A percentile compares a stretch with the other conserved stretches of the same genome.
Evolutionary conservation across 2,329 filamentous ascomycete genomes (phyloP).

Genomic region (Microcyclospora pomicola): DNA sequence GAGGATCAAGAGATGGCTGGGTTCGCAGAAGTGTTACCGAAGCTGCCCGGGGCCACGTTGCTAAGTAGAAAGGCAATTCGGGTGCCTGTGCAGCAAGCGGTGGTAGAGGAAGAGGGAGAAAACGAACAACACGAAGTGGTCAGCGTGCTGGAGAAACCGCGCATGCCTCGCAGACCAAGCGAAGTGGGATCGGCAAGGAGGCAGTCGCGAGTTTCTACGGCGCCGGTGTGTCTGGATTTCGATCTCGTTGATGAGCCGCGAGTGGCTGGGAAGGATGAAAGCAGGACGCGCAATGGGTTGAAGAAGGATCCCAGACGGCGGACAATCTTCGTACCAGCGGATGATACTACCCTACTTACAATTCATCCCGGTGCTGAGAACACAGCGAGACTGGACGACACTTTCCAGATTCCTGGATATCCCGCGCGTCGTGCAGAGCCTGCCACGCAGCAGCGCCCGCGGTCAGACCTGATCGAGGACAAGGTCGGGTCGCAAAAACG

Average conservation of each 20-base stretch:
- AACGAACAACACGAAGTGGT: background rate
- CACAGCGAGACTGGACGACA: constrained; percentile 20
- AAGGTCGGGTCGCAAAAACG: constrained; percentile 13
- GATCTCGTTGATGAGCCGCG: background rate
- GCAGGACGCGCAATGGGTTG: background rate
- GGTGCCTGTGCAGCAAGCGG: constrained; percentile 1
- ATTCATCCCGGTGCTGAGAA: constrained; percentile 35
- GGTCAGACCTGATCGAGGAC: constrained; percentile 10
- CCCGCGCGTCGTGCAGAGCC: constrained; percentile 23
- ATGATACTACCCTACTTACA: constrained; percentile 38
- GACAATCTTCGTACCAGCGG: constrained; percentile 38
- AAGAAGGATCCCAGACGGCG: constrained; percentile 31
- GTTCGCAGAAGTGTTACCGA: constrained; percentile 1
- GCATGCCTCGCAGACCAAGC: background rate
- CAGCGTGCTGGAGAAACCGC: constrained; percentile 1
- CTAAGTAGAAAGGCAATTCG: constrained; percentile 16
- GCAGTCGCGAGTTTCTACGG: background rate
- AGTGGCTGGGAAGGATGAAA: background rate
- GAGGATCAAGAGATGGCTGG: constrained; percentile 14
- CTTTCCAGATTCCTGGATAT: constrained; percentile 11
- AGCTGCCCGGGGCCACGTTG: constrained; percentile 9
- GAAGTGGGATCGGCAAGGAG: constrained; percentile 1
- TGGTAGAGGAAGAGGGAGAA: constrained; percentile 1
- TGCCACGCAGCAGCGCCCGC: constrained; percentile 12
- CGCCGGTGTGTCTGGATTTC: background rate